These are phyloP conservation scores for Rhizopogon roseolus DNA, from an alignment of 768 basidiomycete genomes.

Conservation along the genomic window DNA sequence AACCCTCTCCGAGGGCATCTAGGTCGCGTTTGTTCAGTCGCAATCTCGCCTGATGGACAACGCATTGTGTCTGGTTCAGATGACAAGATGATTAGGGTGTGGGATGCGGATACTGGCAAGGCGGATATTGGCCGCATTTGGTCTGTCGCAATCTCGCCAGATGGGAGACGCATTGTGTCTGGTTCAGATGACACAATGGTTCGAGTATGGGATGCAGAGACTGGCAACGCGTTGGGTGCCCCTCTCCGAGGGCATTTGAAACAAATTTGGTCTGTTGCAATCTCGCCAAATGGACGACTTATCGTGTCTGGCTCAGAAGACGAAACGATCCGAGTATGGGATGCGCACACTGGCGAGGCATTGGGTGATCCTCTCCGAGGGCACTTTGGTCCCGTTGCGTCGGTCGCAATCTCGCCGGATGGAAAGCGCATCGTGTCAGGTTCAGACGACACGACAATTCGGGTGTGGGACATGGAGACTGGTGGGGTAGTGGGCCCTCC, in stretches of 20 bases:
- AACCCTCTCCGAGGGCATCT: background rate
- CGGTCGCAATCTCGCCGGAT: conserved; percentile 12
- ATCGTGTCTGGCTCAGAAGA: background rate
- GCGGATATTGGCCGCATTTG: background rate
- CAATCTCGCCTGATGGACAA: conserved; percentile 1
- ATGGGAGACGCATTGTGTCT: background rate
- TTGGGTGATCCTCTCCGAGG: background rate
- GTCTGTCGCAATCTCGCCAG: background rate
- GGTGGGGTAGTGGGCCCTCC: background rate
- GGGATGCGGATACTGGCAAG: conserved; percentile 1
- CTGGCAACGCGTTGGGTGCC: background rate
- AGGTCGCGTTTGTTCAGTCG: background rate
- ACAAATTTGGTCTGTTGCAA: conserved; percentile 11
- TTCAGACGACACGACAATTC: background rate
- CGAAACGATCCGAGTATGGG: background rate
- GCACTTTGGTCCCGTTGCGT: background rate
- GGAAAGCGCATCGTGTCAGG: background rate
- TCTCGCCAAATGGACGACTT: background rate
- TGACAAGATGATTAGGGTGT: background rate
- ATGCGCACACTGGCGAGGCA: background rate
- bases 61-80: background rate
- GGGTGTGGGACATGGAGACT: background rate
- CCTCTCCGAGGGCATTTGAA: background rate
- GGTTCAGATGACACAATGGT: background rate
- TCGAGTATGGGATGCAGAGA: background rate